Evolutionary conservation across 106 monocot genomes (phyloP).

Genomic region (Phalaenopsis aphrodite): DNA sequence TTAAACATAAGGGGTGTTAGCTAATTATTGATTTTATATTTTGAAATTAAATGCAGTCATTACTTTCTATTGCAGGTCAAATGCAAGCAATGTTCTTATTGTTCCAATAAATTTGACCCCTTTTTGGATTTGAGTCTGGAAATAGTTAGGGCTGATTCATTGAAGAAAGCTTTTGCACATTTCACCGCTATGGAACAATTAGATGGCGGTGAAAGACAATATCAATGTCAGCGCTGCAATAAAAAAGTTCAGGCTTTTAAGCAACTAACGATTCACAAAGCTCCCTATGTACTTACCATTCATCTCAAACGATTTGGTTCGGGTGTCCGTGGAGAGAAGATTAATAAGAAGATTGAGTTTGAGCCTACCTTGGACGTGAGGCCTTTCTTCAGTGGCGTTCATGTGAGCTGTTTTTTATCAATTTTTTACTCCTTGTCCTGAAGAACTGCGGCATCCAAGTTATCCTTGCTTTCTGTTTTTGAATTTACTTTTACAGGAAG

Average conservation of each 20-base stretch:
- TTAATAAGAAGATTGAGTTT: conserved; percentile 72
- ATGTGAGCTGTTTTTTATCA: conserved; percentile 33
- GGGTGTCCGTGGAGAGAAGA: conserved; percentile 61
- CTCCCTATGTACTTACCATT: conserved; percentile 85
- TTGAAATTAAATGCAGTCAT: neutral
- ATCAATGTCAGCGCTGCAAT: conserved; percentile 79
- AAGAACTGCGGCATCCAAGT: neutral
- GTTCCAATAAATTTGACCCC: conserved; percentile 85
- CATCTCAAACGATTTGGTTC: conserved; percentile 92
- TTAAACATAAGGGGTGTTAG: neutral
- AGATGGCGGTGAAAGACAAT: conserved; percentile 83
- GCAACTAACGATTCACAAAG: conserved; percentile 74
- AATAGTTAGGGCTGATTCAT: conserved; percentile 65
- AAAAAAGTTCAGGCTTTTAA: conserved; percentile 82
- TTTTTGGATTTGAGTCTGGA: conserved; percentile 94
- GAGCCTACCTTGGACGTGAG: conserved; percentile 64
- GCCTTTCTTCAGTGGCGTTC: conserved; percentile 74
- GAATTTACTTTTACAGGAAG: conserved; percentile 24
- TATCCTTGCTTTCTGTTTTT: neutral
- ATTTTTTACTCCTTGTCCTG: neutral
- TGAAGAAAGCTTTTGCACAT: conserved; percentile 64
- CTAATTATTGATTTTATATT: neutral
- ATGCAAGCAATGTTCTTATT: conserved; percentile 67
- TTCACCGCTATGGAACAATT: conserved; percentile 75
- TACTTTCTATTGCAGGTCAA: conserved; percentile 53